Evolutionary conservation across 1,139 yeast species (phyloP).

Genomic region (Hyphopichia buzzinii): DNA sequence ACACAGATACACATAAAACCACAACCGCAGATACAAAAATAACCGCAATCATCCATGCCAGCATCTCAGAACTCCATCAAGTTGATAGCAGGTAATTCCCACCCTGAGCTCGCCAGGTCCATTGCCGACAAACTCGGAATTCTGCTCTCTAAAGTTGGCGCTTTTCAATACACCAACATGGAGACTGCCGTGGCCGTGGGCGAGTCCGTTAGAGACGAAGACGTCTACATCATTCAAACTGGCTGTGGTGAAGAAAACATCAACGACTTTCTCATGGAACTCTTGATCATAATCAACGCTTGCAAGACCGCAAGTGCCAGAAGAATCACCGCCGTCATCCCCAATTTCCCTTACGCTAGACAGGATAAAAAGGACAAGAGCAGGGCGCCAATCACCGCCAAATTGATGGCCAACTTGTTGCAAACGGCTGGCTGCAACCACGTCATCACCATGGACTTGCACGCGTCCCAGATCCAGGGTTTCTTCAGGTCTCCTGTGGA

Average conservation of each 20-base stretch:
- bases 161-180: conserved; percentile 70
- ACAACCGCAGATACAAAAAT: too few species aligned
- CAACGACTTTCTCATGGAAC: conserved; percentile 84
- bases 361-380: conserved; percentile 96
- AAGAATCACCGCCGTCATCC: conserved; percentile 91
- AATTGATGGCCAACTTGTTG: conserved; percentile 90
- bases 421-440: conserved; percentile 97
- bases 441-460: conserved; percentile 96
- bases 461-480: conserved; percentile 97
- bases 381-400: conserved; percentile 96
- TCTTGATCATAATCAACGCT: conserved; percentile 89
- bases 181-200: conserved; percentile 93
- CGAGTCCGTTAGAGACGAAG: conserved; percentile 96
- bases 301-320: conserved; percentile 95
- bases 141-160: conserved; percentile 59
- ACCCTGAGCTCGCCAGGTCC: conserved; percentile 71
- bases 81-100: conserved; percentile 85
- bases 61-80: conserved; percentile 63
- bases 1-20: too few species aligned
- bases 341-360: conserved; percentile 95
- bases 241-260: conserved; percentile 76
- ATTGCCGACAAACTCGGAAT: conserved; percentile 63
- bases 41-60: conserved; percentile 7
- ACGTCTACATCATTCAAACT: conserved; percentile 86
- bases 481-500: conserved; percentile 96